Evolutionary conservation across 345 rosid genomes (phyloP), one percentile per base, ranked within the genome.

Genomic region (Citrus mangshanensis): DNA sequence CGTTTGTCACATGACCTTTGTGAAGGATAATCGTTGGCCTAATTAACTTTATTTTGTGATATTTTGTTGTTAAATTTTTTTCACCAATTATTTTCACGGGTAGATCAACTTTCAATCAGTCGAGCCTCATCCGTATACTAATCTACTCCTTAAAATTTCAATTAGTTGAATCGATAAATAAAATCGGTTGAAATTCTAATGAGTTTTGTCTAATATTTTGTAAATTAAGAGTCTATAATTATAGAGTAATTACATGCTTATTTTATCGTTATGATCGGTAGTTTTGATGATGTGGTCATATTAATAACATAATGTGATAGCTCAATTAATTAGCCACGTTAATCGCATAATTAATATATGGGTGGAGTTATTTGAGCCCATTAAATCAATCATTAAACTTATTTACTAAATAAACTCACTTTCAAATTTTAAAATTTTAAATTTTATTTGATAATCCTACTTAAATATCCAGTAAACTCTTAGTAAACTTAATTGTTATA

Each of bases 321-420:
- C 56, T 51, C 22, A 51, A 54, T 18, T 54, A 54, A 54, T 54
- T 18, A 54, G 1, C 0, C 58, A 18, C 1, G 21, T 18, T 54
- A 18, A 54, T 54, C 0, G 2, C 58, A 54, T 18, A 54, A 54
- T 54, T 16, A 54, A 16, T 54, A 54, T 54, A 8, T 18, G 9
- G 0, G 40, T 1, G 40, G 2, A 37, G 40, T 0, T 37, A 7
- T 37, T 0, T 37, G 1, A 37, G 0, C 2, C 0, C 9, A 37
- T 37, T 37, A 7, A 7, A 37, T 0, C 4, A 37, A 6, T 37
- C 7, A 37, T 37, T 6, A 37, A 37, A 37, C 40, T 0, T 0
- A 37, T 37, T 37, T 37, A 37, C 2, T 7, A 37, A 37, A 37
- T 37, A 37, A 37, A 37, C 0, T 37, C 40, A 37, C 2, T 7